These are phyloP conservation scores for Penicillium sp. DNA, from an alignment of 2,329 filamentous ascomycete species.

Conservation along the genomic window DNA sequence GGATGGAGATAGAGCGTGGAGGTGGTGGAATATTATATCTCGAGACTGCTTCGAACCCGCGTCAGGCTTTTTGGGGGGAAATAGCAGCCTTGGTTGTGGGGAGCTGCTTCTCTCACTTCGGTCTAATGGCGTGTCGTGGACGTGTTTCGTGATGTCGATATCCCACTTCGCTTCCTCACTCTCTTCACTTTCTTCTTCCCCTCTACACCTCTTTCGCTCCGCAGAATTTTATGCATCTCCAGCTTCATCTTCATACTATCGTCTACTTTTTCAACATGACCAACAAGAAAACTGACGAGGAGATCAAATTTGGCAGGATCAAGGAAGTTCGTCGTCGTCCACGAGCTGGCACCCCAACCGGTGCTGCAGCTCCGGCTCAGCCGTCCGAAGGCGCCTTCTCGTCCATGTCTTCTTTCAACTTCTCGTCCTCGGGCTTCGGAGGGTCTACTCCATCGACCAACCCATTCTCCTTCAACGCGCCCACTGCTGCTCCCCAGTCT, in stretches of 20 bases:
- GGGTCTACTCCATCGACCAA: slow-evolving; percentile 14
- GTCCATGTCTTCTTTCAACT: slow-evolving; percentile 15
- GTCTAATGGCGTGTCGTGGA: not conserved
- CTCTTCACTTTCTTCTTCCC: not conserved
- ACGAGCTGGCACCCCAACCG: slow-evolving; percentile 16
- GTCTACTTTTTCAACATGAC: not conserved
- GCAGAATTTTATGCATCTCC: not conserved
- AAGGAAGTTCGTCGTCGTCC: slow-evolving; percentile 24
- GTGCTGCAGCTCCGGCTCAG: slow-evolving; percentile 7
- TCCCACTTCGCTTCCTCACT: not conserved
- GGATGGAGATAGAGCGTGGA: not conserved
- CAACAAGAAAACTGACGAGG: not conserved
- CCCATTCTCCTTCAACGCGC: slow-evolving; percentile 15
- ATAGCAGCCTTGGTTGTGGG: not conserved
- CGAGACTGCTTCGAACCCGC: not conserved
- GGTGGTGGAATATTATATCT: not conserved
- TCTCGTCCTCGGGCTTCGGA: slow-evolving; percentile 8
- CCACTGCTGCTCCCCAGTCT: slow-evolving; percentile 7
- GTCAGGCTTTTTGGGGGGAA: not conserved
- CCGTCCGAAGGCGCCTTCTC: slow-evolving; percentile 9
- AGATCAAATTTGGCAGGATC: slow-evolving; percentile 21
- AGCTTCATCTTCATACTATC: not conserved
- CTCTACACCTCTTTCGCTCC: not conserved
- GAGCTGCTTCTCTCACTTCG: not conserved
- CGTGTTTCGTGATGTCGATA: not conserved